Conservation (phyloP, 805 yeast species). For the Clavispora carvajalis region DNA sequence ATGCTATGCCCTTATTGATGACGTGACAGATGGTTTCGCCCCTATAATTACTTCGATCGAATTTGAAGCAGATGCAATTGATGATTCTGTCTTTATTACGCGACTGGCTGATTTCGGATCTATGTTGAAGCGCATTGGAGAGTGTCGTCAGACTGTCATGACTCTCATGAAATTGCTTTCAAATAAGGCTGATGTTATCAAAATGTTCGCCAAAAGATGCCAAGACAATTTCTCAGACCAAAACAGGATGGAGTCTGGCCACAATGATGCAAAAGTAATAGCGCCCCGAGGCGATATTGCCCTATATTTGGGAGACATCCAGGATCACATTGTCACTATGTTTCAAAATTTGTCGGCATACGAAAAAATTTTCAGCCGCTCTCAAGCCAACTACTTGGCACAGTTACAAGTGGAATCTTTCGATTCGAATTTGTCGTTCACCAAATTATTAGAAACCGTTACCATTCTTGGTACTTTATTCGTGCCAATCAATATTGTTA, state of each 20-base stretch:
- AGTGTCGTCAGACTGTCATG: conserved; percentile 1
- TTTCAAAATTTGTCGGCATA: conserved; percentile 1
- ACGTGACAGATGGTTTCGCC: conserved; percentile 2
- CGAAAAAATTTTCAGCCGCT: conserved; percentile 2
- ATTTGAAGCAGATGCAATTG: conserved; percentile 2
- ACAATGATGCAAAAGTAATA: background rate
- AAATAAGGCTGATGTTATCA: conserved; percentile 3
- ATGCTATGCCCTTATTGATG: conserved; percentile 2
- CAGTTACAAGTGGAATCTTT: conserved; percentile 4
- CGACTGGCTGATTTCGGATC: background rate
- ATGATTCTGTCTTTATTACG: background rate
- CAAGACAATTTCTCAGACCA: background rate
- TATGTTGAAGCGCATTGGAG: conserved; percentile 2
- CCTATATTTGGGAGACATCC: conserved; percentile 3
- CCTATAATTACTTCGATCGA: conserved; percentile 1
- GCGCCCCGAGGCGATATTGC: conserved; percentile 2
- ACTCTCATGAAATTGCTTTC: conserved; percentile 1
- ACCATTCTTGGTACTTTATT: conserved; percentile 1
- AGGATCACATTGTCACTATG: conserved; percentile 4
- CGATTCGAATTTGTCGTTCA: background rate
- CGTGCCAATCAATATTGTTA: background rate
- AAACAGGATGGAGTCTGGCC: no score
- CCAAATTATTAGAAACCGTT: background rate
- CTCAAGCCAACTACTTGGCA: conserved; percentile 2
- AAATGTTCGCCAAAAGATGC: conserved; percentile 2